Percentiles rank a stretch among this genome's conserved stretches.
Conservation (phyloP, 2,329 filamentous ascomycete species). For the Plectosphaerella cucumerina region DNA sequence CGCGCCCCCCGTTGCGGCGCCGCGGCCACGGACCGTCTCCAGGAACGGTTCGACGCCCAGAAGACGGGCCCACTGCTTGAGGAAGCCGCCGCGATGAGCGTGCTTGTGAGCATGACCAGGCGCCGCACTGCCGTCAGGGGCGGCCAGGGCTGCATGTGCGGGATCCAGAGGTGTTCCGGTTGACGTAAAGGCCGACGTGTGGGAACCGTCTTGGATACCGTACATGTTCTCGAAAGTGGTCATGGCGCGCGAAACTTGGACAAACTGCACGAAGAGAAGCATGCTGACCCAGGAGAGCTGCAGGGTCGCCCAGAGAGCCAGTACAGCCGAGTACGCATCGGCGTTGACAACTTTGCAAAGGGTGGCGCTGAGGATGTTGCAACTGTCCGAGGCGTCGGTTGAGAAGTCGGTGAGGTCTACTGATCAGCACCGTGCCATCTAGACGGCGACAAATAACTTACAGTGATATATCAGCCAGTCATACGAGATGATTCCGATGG, state of each 20-base stretch:
- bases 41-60: slow-evolving; percentile 92
- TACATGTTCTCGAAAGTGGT: slow-evolving; percentile 98
- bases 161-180: slow-evolving; percentile 69
- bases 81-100: slow-evolving; percentile 58
- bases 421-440: slow-evolving; percentile 19
- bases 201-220: slow-evolving; percentile 60
- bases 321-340: slow-evolving; percentile 78
- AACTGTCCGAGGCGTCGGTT: slow-evolving; percentile 49
- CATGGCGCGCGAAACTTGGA: slow-evolving; percentile 87
- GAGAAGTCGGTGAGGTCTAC: slow-evolving; percentile 61
- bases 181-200: slow-evolving; percentile 74
- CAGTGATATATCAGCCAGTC: slow-evolving; percentile 70
- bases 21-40: slow-evolving; percentile 81
- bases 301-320: slow-evolving; percentile 73
- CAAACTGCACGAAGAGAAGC: slow-evolving; percentile 88
- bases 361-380: slow-evolving; percentile 69
- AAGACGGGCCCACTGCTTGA: slow-evolving; percentile 77
- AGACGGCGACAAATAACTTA: slow-evolving; percentile 33
- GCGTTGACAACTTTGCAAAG: slow-evolving; percentile 75
- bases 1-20: slow-evolving; percentile 51
- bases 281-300: slow-evolving; percentile 97
- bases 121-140: slow-evolving; percentile 36
- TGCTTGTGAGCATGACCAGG: slow-evolving; percentile 38
- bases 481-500: slow-evolving; percentile 68
- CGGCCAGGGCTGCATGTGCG: slow-evolving; percentile 59